phyloP scores from a whole-genome alignment of 768 basidiomycete genomes.

The Pleurotus platypus region DNA sequence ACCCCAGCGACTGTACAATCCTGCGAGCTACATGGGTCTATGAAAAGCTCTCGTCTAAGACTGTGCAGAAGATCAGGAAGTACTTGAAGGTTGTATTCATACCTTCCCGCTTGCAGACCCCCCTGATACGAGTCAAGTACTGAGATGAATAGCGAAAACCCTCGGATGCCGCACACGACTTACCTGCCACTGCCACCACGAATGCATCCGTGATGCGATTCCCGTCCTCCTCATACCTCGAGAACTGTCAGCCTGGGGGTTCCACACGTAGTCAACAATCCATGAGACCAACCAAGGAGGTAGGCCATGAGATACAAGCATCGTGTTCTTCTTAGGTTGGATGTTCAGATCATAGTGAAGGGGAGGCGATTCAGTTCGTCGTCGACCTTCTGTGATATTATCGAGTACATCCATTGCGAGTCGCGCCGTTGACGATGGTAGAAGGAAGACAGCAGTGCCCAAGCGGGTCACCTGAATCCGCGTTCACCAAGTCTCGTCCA shows the following conservation, averaged over 20 bases:
- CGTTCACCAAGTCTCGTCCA: neutral
- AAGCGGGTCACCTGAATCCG: neutral
- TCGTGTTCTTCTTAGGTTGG: slow-evolving; percentile 64
- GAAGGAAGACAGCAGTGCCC: neutral
- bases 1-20: slow-evolving; percentile 78
- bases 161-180: slow-evolving; percentile 12
- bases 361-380: neutral
- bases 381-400: neutral
- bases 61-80: neutral
- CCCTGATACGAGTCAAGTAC: slow-evolving; percentile 34
- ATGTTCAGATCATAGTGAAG: slow-evolving; percentile 14
- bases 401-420: slow-evolving; percentile 1
- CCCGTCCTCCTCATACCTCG: slow-evolving; percentile 79
- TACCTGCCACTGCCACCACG: slow-evolving; percentile 82
- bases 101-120: slow-evolving; percentile 90
- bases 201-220: slow-evolving; percentile 69
- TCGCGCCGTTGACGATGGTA: neutral
- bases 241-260: slow-evolving; percentile 4
- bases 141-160: neutral
- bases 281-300: slow-evolving; percentile 65
- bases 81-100: slow-evolving; percentile 11
- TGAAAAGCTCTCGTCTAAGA: neutral
- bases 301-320: slow-evolving; percentile 80
- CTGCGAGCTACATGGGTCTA: slow-evolving; percentile 86
- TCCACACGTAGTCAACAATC: neutral